Base-by-base conservation (phyloP, 176 grass and related monocot genomes). In the Aegilops sharonensis region DNA sequence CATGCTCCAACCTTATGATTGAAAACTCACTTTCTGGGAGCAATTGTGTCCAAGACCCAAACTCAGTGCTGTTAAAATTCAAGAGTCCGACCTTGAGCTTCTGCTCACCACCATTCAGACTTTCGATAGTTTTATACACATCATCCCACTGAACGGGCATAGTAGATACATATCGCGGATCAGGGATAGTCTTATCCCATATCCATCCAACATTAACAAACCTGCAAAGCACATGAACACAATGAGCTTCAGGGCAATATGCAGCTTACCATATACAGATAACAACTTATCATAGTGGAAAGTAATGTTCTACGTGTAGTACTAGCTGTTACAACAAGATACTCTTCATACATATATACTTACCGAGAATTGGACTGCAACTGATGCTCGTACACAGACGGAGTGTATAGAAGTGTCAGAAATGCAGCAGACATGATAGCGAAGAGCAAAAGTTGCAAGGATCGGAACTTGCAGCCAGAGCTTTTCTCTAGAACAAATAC, bases 201-300 rank as follows among this genome's bases (percentile, higher is more conserved):
- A 98, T 90, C 91, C 93, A 95, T 20, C 91, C 93, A 71, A 91
- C 87, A 78, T 95, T 92, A 29, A 95, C 95, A 84, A 95, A 89
- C 60, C 95, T 95, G 87, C 36, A 88, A 92, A 81, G 24, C 27
- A 85, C 62, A 78, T n/a, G 31, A 78, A 35, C 27, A 56, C 24
- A 12, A 47, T 87, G 36, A 89, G 42, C 77, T 84, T 42, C 59
- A 78, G 7, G 20, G n/a, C 15, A 69, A 85, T 14, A 78, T 5
- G 14, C 57, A 82, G 30, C 54, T 47, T 75, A 35, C 27, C 61
- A 81, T 69, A 82, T 68, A 52, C 20, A 77, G 72, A 59, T 64
- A 48, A 7, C 7, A 63, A 59, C n/a, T 52, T 43, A 71, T 11
- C 17, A 15, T 7, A 29, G 32, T 1, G 34, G 18, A 12, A 37